Conservation (phyloP, 768 basidiomycete genomes). For the Podaxis pistillaris region DNA sequence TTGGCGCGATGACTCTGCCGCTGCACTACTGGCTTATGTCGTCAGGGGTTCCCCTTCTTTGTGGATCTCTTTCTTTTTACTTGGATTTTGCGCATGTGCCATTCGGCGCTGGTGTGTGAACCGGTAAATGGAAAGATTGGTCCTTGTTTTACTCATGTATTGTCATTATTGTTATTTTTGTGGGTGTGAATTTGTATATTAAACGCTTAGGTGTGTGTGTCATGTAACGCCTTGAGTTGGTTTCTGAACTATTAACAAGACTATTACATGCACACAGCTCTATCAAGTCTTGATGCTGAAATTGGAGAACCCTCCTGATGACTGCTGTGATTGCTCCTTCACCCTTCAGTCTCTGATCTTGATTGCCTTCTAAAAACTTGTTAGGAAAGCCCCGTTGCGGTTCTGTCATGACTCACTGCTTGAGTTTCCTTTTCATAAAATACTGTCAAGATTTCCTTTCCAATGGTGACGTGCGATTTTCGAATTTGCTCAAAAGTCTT, state of each 20-base stretch:
- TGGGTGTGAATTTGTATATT: too few relatives aligned
- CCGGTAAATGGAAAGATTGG: not conserved
- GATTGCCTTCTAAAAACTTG: not conserved
- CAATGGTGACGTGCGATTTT: not conserved
- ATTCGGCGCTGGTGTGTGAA: not conserved
- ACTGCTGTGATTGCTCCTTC: not conserved
- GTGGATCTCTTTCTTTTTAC: too few relatives aligned
- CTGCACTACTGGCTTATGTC: constrained; percentile 54
- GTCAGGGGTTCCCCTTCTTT: constrained; percentile 40
- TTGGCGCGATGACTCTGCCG: constrained; percentile 48
- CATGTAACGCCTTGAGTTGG: too few relatives aligned
- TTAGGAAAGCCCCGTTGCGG: not conserved
- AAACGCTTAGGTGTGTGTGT: too few relatives aligned
- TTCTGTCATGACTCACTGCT: not conserved
- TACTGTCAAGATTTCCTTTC: not conserved
- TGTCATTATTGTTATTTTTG: too few relatives aligned
- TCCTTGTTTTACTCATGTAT: too few relatives aligned
- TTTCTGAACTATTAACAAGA: not conserved
- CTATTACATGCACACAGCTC: constrained; percentile 25
- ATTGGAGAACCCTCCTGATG: constrained; percentile 55
- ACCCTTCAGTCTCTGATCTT: not conserved
- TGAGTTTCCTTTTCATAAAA: constrained; percentile 1
- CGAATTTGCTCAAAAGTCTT: constrained; percentile 1
- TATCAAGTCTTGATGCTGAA: constrained; percentile 48
- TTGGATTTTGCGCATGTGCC: not conserved